Evolutionary conservation across 331 rosid species (phyloP), one percentile per base, ranked within the genome.

Genomic region (Erythrophleum ivorense): DNA sequence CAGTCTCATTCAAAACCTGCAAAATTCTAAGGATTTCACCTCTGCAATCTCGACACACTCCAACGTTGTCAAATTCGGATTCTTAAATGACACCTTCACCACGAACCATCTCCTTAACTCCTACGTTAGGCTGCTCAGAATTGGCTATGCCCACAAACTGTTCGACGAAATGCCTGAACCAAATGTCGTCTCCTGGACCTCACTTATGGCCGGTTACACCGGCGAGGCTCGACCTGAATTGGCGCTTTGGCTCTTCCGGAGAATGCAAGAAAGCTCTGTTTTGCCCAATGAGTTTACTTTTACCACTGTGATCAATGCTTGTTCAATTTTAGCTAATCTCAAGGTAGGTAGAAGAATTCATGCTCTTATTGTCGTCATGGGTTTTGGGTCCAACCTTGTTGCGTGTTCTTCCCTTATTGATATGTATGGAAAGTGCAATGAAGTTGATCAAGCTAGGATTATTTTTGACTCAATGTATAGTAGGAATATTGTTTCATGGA

Each of bases 401-500:
- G 89, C 86, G 40, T 89, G 88, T 71, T 94, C 97, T 75, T 87
- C 94, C 67, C 95, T 92, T 75, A 76, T 91, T 82, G 95, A 91
- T 80, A 89, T 95, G 98, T 91, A 91, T 59, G 93, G 97, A 74
- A 95, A 95, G 64, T 92, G 97, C 82, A 90, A 92, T 29, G 79
- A 84, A 34, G 88, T 92, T 53, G 79, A 81, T 46, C 82, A 78
- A 71, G 97, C 97, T 53, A 63, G 86, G 31, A 33, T 55, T 78
- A 83, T 90, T 65, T 95, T 95, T 78, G 88, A 91, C 55, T 85
- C 84, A 46, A 92, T 91, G 95, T 55, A 80, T 71, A 34, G 71
- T 29, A 89, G 90, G 85, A 91, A 90, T 80, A 88, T 91, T 81
- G 91, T 94, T 74, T 88, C 97, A n/a, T 95, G 98, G 98, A 91